phyloP scores from a whole-genome alignment of 2,329 filamentous ascomycete genomes.

The Setomelanomma holmii region DNA sequence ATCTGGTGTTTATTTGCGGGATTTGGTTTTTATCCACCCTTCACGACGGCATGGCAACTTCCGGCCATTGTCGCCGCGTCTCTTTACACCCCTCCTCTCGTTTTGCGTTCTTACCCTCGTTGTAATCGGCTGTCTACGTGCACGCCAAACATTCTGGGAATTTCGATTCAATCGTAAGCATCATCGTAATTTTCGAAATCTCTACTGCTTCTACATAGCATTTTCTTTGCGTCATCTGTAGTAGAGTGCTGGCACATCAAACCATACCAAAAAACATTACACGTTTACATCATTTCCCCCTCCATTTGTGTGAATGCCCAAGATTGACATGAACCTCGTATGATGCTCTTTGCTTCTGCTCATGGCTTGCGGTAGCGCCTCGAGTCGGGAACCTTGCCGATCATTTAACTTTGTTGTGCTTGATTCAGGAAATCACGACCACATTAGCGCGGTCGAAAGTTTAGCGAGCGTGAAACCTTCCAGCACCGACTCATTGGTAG shows the following conservation, averaged over 20 bases:
- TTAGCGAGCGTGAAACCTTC: slow-evolving; percentile 12
- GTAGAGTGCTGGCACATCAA: slow-evolving; percentile 44
- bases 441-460: slow-evolving; percentile 16
- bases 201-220: slow-evolving; percentile 25
- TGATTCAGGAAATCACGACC: slow-evolving; percentile 5
- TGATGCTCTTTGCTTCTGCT: slow-evolving; percentile 6
- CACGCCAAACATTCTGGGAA: slow-evolving; percentile 39
- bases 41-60: slow-evolving; percentile 44
- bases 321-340: background rate
- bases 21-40: slow-evolving; percentile 15
- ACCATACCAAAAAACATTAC: slow-evolving; percentile 28
- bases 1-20: slow-evolving; percentile 35
- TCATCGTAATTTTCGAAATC: slow-evolving; percentile 27
- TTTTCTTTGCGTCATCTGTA: slow-evolving; percentile 30
- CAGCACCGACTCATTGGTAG: background rate
- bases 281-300: slow-evolving; percentile 8
- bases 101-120: slow-evolving; percentile 49
- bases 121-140: slow-evolving; percentile 41
- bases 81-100: slow-evolving; percentile 13
- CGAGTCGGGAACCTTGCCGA: background rate
- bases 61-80: slow-evolving; percentile 41
- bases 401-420: slow-evolving; percentile 2
- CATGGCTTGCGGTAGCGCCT: background rate
- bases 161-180: slow-evolving; percentile 35
- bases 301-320: background rate